A percentile compares a stretch with the other conserved stretches of the same genome.
Evolutionary conservation across 129 eudicot species (phyloP).

Genomic region (Solidago caesia): DNA sequence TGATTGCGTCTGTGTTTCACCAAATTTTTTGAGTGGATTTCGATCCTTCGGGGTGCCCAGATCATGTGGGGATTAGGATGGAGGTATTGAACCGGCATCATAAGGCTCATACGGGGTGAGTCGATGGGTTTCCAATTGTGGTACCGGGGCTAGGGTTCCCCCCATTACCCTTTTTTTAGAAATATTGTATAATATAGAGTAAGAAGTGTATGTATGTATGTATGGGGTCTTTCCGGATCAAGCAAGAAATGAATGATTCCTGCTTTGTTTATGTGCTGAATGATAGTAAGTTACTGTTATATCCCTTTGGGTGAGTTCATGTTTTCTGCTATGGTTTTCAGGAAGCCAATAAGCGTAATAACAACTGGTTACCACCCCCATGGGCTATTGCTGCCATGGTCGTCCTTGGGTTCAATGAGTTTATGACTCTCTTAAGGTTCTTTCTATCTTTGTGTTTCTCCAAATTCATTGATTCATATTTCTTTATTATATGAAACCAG

Average conservation of each 20-base stretch:
- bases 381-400: constrained; percentile 91
- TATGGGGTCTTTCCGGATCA: no score
- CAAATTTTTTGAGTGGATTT: background rate
- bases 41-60: no score
- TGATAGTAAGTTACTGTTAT: background rate
- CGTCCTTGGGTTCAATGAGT: constrained; percentile 89
- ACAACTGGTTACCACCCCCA: constrained; percentile 99
- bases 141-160: no score
- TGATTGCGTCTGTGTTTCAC: background rate
- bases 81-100: no score
- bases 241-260: background rate
- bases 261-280: background rate
- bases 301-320: background rate
- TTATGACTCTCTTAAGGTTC: constrained; percentile 96
- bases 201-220: background rate
- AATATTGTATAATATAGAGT: no score
- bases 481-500: constrained; percentile 8
- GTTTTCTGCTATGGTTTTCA: constrained; percentile 32
- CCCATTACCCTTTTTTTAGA: no score
- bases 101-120: background rate
- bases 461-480: background rate
- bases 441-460: constrained; percentile 3
- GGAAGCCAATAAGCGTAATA: constrained; percentile 95
- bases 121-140: no score
- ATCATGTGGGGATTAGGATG: no score